Conservation (phyloP, 306 rosid species). For the Dryas drummondii region DNA sequence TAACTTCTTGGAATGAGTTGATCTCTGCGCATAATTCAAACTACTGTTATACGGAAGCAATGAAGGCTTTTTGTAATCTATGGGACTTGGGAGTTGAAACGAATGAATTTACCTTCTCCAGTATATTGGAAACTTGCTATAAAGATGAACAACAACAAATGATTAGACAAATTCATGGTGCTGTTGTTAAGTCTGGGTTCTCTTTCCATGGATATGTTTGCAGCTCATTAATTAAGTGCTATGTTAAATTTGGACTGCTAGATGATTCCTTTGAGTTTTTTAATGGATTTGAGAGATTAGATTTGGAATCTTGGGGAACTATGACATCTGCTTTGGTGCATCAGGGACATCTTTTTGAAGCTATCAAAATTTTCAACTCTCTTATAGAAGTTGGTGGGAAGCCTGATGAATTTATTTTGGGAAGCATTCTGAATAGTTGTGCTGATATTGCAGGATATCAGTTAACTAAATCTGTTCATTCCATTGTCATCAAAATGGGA, state of each 20-base stretch:
- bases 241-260: conserved; percentile 39
- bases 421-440: conserved; percentile 47
- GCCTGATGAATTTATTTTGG: conserved; percentile 54
- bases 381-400: conserved; percentile 39
- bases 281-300: conserved; percentile 36
- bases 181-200: conserved; percentile 42
- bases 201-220: conserved; percentile 39
- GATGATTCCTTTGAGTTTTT: conserved; percentile 45
- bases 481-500: conserved; percentile 48
- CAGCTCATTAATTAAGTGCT: conserved; percentile 47
- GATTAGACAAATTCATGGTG: conserved; percentile 47
- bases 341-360: conserved; percentile 40
- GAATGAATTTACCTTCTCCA: conserved; percentile 44
- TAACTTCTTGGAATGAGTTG: conserved; percentile 52
- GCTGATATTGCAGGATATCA: conserved; percentile 40
- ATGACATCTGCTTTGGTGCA: conserved; percentile 50
- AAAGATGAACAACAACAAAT: conserved; percentile 29
- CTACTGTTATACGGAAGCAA: conserved; percentile 30
- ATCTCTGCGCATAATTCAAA: conserved; percentile 39
- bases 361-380: conserved; percentile 31
- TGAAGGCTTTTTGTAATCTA: conserved; percentile 34
- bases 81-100: conserved; percentile 42
- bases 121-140: conserved; percentile 41
- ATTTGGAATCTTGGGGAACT: conserved; percentile 44
- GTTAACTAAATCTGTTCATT: conserved; percentile 40